Evolutionary conservation across 352 stramenopile species (phyloP).

Genomic region (Phytopythium vexans): DNA sequence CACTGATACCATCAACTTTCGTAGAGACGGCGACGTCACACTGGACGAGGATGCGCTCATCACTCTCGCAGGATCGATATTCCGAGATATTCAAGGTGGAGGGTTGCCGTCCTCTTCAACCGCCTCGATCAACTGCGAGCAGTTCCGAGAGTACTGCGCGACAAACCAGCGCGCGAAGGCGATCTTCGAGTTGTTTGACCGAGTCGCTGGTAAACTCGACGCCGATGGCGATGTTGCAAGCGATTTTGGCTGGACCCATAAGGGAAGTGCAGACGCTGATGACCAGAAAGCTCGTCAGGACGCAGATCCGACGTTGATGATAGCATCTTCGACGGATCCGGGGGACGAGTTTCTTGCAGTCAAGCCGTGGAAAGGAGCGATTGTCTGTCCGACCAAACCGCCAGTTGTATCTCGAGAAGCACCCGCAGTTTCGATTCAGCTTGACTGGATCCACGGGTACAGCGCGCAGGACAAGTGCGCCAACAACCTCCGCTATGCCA

Average conservation of each 20-base stretch:
- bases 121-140: constrained; percentile 62
- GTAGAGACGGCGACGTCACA: too few species aligned
- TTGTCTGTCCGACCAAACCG: constrained; percentile 62
- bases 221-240: background rate
- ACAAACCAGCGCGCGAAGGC: constrained; percentile 54
- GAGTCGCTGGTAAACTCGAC: background rate
- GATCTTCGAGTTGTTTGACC: constrained; percentile 69
- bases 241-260: background rate
- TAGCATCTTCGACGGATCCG: constrained; percentile 10
- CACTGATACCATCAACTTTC: constrained; percentile 6
- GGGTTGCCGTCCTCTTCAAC: constrained; percentile 12
- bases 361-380: constrained; percentile 84
- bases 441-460: constrained; percentile 94
- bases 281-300: background rate
- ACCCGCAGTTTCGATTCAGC: constrained; percentile 60
- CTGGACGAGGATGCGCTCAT: constrained; percentile 65
- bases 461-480: constrained; percentile 64
- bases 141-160: constrained; percentile 74
- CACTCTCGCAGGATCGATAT: constrained; percentile 52
- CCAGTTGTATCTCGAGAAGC: constrained; percentile 50
- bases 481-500: constrained; percentile 80
- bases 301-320: background rate
- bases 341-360: constrained; percentile 82
- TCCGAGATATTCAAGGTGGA: constrained; percentile 63
- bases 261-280: background rate